Evolutionary conservation across 352 stramenopile species (phyloP), one percentile per base, ranked within the genome.

Genomic region (Phytophthora fragariaefolia): DNA sequence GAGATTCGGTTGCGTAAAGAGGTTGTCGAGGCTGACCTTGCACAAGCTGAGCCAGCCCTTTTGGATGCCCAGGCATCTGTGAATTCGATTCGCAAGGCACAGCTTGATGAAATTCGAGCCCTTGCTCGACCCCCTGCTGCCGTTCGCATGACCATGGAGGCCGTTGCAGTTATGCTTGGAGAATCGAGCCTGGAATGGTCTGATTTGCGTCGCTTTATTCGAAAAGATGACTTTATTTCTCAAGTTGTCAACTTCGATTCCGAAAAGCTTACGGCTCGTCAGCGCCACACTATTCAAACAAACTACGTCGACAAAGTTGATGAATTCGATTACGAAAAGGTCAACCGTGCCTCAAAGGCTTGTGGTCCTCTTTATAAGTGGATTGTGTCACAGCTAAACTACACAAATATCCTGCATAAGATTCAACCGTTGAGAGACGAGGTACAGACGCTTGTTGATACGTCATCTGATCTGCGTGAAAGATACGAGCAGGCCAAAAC

Each of bases 311-410:
- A 79, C 85, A 98, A 92, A 48, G 76, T 81, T 20, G 89, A 96
- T 9, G 89, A 96, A 27, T 96, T 96, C 56, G 89, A 96, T 56
- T 96, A 95, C 59, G 89, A 96, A 45, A 96, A 96, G 71, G 95
- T 98, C 32, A 94, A 97, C 56, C 89, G 92, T 38, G 93, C 96
- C 6, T 98, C 92, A 12, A 97, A 97, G 68, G 98, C 98, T 18
- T 99, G 98, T 73, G 98, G 98, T 30, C 98, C 98, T 27, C 84
- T 99, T 15, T 99, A 98, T 78, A 97, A 99, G 71, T 99, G 98
- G 98, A 95, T 99, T 45, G 83, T 97, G 28, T 99, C 95, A 52
- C 97, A 99, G 77, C 88, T 99, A 9, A 97, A 97, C 66, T 99
- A 99, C 79, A 98, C 96, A 15, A 89, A 90, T 23, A 99, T 99